Base-by-base conservation (phyloP, 495 filamentous ascomycete species). In the Neurospora discreta region DNA sequence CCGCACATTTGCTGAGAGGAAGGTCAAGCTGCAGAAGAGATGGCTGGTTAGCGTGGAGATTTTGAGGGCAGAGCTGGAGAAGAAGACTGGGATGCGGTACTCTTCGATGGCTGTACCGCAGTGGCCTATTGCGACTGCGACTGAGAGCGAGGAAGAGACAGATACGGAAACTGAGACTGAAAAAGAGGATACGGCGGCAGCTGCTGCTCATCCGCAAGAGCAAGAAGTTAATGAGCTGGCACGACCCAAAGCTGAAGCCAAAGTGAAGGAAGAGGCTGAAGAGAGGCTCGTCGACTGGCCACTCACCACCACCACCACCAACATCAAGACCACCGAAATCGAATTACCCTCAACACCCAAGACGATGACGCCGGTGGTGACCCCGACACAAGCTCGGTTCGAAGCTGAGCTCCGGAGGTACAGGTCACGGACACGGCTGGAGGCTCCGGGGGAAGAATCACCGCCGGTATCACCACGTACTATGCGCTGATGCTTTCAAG, bases 21-120 rank as follows among this genome's bases (percentile, higher is more conserved):
- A 85, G 79, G 78, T 74, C 3, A 81, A 79, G 68, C 75, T 94
- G 9, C 77, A 80, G 30, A 78, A 77, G 52, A 81, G 89, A 58
- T 93, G 92, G 92, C 78, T 81, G 70, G 73, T 93, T n/a, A 85
- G 86, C 71, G 87, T 85, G 72, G 89, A 90, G 72, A 85, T 93
- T 33, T 72, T 90, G 74, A 83, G 89, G 26, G 85, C 83, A 71
- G 85, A 87, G 76, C 75, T 92, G 39, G 90, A 91, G 78, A 74
- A 77, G 18, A 76, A 82, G 74, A 79, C 83, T 69, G 85, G 82
- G 4, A 74, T 83, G 46, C 75, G 71, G 68, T 92, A 87, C 75
- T 87, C 82, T 0, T 81, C 83, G 0, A 74, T 90, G 65, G 79
- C 81, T 4, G 77, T 81, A 1, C 76, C 89, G 0, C 74, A 79